Percentiles rank a stretch among this genome's conserved stretches.
phyloP scores from a whole-genome alignment of 2,329 filamentous ascomycete genomes.

The Trichoderma sp. region DNA sequence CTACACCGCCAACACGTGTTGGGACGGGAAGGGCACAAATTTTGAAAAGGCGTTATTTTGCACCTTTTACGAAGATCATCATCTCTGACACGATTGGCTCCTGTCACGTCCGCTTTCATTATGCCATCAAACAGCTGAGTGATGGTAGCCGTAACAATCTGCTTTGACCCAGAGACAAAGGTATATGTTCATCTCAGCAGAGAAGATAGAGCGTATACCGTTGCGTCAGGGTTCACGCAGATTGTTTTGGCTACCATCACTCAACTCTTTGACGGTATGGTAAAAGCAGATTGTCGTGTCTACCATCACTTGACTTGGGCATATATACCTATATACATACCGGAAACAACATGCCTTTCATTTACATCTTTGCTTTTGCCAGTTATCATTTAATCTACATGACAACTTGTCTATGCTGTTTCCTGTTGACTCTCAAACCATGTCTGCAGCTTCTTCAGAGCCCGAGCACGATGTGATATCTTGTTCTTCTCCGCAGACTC shows the following conservation, averaged over 20 bases:
- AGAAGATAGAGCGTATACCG: not conserved
- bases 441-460: slow-evolving; percentile 79
- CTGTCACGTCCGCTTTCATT: not conserved
- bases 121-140: not conserved
- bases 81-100: not conserved
- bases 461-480: slow-evolving; percentile 87
- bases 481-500: slow-evolving; percentile 83
- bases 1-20: not conserved
- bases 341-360: not conserved
- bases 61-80: not conserved
- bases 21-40: not conserved
- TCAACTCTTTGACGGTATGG: not conserved
- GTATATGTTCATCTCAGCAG: not conserved
- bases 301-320: not conserved
- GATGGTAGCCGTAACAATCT: not conserved
- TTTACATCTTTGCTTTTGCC: not conserved
- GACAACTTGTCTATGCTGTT: not conserved
- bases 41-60: not conserved
- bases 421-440: slow-evolving; percentile 59
- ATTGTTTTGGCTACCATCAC: not conserved
- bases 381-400: not conserved
- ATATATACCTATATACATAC: not conserved
- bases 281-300: not conserved
- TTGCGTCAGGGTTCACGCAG: not conserved
- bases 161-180: not conserved